phyloP scores from a whole-genome alignment of 1,284 basidiomycete genomes.

The Trichosporon sp. region DNA sequence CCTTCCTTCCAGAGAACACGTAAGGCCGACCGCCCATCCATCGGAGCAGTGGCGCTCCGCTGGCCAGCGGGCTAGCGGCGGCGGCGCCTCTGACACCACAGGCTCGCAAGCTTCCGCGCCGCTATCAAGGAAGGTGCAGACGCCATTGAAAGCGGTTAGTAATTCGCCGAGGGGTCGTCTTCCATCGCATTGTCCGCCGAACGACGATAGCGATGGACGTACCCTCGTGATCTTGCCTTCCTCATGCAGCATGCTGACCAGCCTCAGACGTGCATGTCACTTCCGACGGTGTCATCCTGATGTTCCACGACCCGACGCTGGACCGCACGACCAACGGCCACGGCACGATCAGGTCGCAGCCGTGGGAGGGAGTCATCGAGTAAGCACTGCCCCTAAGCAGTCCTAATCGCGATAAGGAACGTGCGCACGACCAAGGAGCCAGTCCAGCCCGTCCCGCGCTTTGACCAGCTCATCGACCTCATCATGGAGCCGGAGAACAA shows the following conservation, averaged over 20 bases:
- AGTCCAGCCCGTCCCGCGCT: constrained; percentile 78
- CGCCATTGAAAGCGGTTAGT: constrained; percentile 72
- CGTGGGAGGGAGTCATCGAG: constrained; percentile 47
- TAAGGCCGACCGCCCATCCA: constrained; percentile 21
- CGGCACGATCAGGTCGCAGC: constrained; percentile 52
- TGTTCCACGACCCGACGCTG: constrained; percentile 86
- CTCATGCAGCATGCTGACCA: background rate
- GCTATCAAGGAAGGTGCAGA: constrained; percentile 88
- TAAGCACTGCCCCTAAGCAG: constrained; percentile 17
- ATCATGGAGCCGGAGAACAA: constrained; percentile 61
- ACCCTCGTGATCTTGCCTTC: too few species aligned
- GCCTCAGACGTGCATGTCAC: constrained; percentile 96
- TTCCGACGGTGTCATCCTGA: constrained; percentile 79
- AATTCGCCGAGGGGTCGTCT: background rate
- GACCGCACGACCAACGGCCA: constrained; percentile 56
- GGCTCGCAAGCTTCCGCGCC: constrained; percentile 82
- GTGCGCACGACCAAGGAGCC: constrained; percentile 80
- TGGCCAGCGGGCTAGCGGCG: constrained; percentile 11
- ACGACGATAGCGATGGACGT: too few species aligned
- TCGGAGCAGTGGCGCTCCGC: background rate
- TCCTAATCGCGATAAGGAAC: constrained; percentile 46
- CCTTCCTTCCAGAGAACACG: constrained; percentile 48
- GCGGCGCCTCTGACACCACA: constrained; percentile 33
- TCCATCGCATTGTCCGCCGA: background rate
- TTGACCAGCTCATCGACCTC: constrained; percentile 71